A percentile compares a stretch with the other conserved stretches of the same genome.
Evolutionary conservation across 805 yeast genomes (phyloP).

Genomic region (Debaryomyces castellii): DNA sequence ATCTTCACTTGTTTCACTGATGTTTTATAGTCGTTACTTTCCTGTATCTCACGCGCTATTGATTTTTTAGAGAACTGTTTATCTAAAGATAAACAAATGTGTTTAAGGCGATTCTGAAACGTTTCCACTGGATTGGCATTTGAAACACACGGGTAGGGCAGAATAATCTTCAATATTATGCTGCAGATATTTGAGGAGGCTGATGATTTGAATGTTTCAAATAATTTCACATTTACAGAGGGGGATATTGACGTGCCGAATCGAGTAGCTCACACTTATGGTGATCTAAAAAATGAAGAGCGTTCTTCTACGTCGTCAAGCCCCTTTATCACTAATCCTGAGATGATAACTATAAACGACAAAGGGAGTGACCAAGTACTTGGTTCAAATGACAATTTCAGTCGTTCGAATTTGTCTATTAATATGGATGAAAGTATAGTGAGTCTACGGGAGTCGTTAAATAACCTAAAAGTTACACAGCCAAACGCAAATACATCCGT

Average conservation of each 20-base stretch:
- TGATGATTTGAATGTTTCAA: not conserved
- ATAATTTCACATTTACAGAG: not conserved
- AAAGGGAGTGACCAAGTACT: not conserved
- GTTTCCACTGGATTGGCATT: not conserved
- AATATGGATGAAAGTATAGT: slow-evolving; percentile 13
- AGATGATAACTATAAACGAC: not conserved
- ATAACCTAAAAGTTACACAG: slow-evolving; percentile 6
- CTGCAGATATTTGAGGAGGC: not conserved
- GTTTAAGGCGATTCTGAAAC: not conserved
- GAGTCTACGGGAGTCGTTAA: slow-evolving; percentile 11
- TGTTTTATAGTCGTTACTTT: not conserved
- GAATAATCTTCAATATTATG: not conserved
- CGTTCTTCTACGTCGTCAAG: slow-evolving; percentile 4
- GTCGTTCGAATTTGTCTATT: not conserved
- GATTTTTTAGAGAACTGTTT: not conserved
- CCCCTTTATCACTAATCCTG: slow-evolving; percentile 19
- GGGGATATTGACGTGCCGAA: not conserved
- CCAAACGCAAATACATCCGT: not conserved
- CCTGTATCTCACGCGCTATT: not conserved
- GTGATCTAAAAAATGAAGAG: not conserved
- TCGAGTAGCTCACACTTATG: not conserved
- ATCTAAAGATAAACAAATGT: not conserved
- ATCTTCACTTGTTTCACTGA: too few relatives aligned
- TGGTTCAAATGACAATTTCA: not conserved
- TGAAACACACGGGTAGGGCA: not conserved